These are phyloP conservation scores for Globisporangium spiculum DNA, from an alignment of 352 stramenopile species.

Conservation along the genomic window DNA sequence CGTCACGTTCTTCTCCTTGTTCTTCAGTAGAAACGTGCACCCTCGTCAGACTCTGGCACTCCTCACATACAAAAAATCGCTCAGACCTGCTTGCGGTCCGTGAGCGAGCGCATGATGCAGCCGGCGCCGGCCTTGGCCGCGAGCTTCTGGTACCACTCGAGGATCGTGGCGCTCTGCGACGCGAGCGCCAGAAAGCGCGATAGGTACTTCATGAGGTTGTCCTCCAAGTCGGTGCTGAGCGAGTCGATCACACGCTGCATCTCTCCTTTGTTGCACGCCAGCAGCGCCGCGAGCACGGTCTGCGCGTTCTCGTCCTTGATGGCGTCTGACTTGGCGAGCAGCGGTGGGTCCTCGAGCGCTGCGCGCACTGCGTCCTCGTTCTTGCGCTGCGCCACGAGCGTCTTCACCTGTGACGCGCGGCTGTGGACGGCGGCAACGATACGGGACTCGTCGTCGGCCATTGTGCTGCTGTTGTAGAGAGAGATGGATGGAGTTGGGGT, in stretches of 20 bases:
- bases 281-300: conserved; percentile 67
- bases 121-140: conserved; percentile 78
- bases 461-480: conserved; percentile 17
- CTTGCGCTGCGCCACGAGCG: conserved; percentile 70
- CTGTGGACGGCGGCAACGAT: conserved; percentile 54
- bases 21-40: not conserved
- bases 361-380: conserved; percentile 77
- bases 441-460: conserved; percentile 57
- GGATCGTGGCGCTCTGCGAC: conserved; percentile 73
- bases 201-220: conserved; percentile 90
- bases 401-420: conserved; percentile 62
- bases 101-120: conserved; percentile 88
- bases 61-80: not conserved
- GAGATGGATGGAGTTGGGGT: not conserved
- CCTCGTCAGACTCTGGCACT: not conserved
- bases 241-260: conserved; percentile 81
- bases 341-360: conserved; percentile 70
- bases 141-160: conserved; percentile 90
- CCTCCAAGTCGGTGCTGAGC: conserved; percentile 62
- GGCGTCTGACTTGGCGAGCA: conserved; percentile 57
- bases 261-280: conserved; percentile 86
- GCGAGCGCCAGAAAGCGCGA: conserved; percentile 73
- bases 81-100: conserved; percentile 87
- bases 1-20: not conserved
- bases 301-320: conserved; percentile 79